These are phyloP conservation scores for Ceratocystis diversiconidia DNA, from an alignment of 2,329 filamentous ascomycete genomes.

Conservation along the genomic window DNA sequence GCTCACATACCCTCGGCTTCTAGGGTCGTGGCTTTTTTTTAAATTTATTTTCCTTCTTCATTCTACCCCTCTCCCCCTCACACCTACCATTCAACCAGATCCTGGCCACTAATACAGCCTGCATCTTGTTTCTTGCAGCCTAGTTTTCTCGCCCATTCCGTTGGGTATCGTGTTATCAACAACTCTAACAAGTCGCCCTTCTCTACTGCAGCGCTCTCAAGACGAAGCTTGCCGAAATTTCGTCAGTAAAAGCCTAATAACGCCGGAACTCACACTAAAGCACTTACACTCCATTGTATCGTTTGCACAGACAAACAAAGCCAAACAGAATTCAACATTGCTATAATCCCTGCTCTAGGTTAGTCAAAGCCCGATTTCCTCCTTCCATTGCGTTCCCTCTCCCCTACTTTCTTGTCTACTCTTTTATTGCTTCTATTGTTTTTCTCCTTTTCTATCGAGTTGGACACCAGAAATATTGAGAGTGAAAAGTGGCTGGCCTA, in stretches of 20 bases:
- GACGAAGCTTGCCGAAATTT: not conserved
- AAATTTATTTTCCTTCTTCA: not conserved
- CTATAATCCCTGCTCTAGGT: constrained; percentile 2
- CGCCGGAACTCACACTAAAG: not conserved
- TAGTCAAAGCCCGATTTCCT: not conserved
- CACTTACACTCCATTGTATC: constrained; percentile 4
- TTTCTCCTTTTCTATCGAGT: not conserved
- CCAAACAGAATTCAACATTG: not conserved
- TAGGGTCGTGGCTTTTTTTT: constrained; percentile 4
- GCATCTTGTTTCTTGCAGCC: no score
- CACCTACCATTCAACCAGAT: no score
- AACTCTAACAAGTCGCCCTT: not conserved
- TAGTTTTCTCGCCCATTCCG: no score
- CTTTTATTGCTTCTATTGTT: not conserved
- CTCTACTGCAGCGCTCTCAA: not conserved
- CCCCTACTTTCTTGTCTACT: not conserved
- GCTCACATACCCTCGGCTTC: not conserved
- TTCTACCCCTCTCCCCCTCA: not conserved
- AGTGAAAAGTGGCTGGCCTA: not conserved
- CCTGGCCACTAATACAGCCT: no score
- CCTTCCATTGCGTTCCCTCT: not conserved
- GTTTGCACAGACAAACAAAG: not conserved
- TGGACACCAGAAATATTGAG: no score
- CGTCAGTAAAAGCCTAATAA: no score
- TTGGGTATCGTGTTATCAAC: no score